Evolutionary conservation across 768 basidiomycete species (phyloP).

Genomic region (Suillus paluster): DNA sequence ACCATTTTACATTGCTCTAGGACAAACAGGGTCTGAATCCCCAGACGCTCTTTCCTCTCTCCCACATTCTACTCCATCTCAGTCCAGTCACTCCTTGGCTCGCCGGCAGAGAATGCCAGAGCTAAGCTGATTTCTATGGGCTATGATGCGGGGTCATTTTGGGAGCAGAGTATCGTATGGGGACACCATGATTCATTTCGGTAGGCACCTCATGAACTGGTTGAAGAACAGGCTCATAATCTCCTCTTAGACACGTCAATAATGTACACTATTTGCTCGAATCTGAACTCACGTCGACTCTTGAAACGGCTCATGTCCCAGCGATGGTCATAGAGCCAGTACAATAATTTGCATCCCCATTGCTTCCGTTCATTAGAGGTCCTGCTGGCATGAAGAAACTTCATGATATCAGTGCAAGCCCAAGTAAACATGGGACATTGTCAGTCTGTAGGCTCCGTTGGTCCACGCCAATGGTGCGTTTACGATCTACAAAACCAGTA

Average conservation of each 20-base stretch:
- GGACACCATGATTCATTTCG: conserved; percentile 81
- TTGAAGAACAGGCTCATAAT: not conserved
- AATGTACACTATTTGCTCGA: conserved; percentile 82
- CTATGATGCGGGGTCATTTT: conserved; percentile 66
- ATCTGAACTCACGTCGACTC: conserved; percentile 55
- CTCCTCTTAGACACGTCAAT: conserved; percentile 67
- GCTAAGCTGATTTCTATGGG: conserved; percentile 49
- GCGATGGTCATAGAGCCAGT: conserved; percentile 68
- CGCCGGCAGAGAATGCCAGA: conserved; percentile 43
- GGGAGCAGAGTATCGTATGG: conserved; percentile 80
- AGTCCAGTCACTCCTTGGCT: conserved; percentile 8
- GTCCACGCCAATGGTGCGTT: not conserved
- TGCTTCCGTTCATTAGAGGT: conserved; percentile 59
- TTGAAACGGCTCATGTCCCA: conserved; percentile 42
- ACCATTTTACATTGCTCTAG: conserved; percentile 67
- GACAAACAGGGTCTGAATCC: conserved; percentile 60
- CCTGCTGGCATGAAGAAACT: conserved; percentile 36
- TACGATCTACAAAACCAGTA: conserved; percentile 4
- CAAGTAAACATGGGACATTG: conserved; percentile 26
- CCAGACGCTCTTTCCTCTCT: conserved; percentile 32
- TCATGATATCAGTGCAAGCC: conserved; percentile 33
- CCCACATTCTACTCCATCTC: conserved; percentile 17
- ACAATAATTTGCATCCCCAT: conserved; percentile 53
- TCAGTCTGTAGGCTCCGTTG: conserved; percentile 33
- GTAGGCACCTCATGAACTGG: conserved; percentile 44